Evolutionary conservation across 2,329 filamentous ascomycete species (phyloP).

Genomic region (Calonectria hawksworthii): DNA sequence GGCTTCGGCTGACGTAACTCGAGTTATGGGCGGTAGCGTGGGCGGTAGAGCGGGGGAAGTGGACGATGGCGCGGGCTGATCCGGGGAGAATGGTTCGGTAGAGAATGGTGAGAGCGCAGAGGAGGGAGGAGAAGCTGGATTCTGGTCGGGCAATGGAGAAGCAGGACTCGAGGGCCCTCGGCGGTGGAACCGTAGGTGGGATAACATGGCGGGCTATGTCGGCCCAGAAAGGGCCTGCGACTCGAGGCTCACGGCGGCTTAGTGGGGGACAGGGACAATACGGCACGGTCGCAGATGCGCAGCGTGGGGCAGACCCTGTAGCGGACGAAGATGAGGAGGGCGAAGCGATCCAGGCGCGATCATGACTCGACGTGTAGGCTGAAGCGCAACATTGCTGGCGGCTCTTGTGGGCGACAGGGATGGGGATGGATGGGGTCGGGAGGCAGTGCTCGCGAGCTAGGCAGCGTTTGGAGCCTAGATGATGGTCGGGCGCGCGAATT

Average conservation of each 20-base stretch:
- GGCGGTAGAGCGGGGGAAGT: constrained; percentile 59
- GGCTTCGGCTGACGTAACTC: constrained; percentile 60
- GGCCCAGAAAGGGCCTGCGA: constrained; percentile 32
- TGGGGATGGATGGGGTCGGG: constrained; percentile 23
- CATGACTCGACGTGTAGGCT: constrained; percentile 46
- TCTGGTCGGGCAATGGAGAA: constrained; percentile 65
- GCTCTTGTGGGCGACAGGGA: constrained; percentile 17
- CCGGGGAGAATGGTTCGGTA: constrained; percentile 56
- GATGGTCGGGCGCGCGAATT: constrained; percentile 11
- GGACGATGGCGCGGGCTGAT: constrained; percentile 52
- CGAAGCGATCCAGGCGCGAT: constrained; percentile 42
- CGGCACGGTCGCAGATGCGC: constrained; percentile 29
- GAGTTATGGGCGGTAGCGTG: constrained; percentile 64
- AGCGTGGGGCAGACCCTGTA: constrained; percentile 37
- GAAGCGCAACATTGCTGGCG: constrained; percentile 41
- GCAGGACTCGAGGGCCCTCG: constrained; percentile 69
- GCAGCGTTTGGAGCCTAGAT: not conserved
- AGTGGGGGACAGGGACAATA: constrained; percentile 30
- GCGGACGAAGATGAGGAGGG: constrained; percentile 36
- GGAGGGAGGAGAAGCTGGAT: constrained; percentile 55
- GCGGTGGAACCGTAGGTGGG: constrained; percentile 71
- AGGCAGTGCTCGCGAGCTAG: constrained; percentile 19
- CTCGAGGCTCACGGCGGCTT: constrained; percentile 37
- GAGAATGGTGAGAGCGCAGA: constrained; percentile 58
- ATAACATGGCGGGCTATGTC: constrained; percentile 58